phyloP scores from a whole-genome alignment of 306 rosid genomes.

The Geum urbanum region DNA sequence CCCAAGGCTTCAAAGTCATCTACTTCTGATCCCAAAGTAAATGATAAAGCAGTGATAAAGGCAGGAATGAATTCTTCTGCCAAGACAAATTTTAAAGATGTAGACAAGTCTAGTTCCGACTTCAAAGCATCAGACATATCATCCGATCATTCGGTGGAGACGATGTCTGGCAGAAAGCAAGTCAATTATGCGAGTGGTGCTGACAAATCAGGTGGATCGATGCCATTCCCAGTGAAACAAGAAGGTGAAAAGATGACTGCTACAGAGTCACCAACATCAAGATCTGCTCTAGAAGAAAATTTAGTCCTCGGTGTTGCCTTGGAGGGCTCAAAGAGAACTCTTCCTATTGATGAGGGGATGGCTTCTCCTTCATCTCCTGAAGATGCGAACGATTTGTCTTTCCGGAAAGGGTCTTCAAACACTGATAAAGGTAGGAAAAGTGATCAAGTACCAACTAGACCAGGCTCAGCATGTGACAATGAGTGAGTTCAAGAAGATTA shows the following conservation, averaged over 20 bases:
- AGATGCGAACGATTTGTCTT: conserved; percentile 54
- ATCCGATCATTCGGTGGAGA: conserved; percentile 28
- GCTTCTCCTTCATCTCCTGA: conserved; percentile 31
- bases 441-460: conserved; percentile 38
- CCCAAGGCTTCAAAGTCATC: conserved; percentile 27
- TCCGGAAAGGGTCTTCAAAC: conserved; percentile 41
- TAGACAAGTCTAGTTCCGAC: conserved; percentile 34
- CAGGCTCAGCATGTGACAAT: conserved; percentile 33
- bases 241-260: conserved; percentile 52
- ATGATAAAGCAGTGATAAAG: conserved; percentile 36
- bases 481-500: conserved; percentile 27
- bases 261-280: conserved; percentile 34
- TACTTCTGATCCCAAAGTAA: conserved; percentile 34
- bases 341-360: conserved; percentile 68
- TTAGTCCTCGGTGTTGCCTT: conserved; percentile 90
- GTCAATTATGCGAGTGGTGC: conserved; percentile 35
- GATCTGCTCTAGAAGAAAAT: conserved; percentile 66
- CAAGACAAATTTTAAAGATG: conserved; percentile 27
- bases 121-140: conserved; percentile 19
- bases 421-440: conserved; percentile 49
- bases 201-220: conserved; percentile 43
- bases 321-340: conserved; percentile 91
- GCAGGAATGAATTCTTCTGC: conserved; percentile 26
- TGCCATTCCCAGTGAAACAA: conserved; percentile 34
- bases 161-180: conserved; percentile 29